A percentile compares a stretch with the other conserved stretches of the same genome.
phyloP scores from a whole-genome alignment of 305 asterid genomes.

The Coffea humblotiana region DNA sequence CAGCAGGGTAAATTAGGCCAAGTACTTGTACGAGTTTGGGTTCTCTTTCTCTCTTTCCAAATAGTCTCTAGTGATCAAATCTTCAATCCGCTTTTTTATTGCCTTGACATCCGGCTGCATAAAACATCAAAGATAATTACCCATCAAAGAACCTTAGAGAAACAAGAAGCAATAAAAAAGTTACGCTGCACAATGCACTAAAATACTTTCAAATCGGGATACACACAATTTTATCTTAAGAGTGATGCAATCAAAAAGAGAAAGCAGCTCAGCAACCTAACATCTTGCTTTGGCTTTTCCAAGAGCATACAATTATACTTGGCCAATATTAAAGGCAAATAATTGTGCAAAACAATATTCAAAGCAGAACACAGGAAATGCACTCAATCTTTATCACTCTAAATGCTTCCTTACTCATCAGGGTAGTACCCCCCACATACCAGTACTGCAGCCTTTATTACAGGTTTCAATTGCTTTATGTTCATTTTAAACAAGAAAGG shows the following conservation, averaged over 20 bases:
- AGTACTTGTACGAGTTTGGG: constrained; percentile 83
- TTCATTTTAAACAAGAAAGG: background rate
- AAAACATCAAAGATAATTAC: background rate
- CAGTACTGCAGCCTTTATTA: background rate
- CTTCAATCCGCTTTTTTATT: constrained; percentile 96
- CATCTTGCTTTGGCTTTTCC: background rate
- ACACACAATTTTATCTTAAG: too few relatives aligned
- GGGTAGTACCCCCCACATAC: background rate
- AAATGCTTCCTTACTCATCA: too few relatives aligned
- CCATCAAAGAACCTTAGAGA: background rate
- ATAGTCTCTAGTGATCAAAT: constrained; percentile 87
- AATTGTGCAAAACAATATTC: background rate
- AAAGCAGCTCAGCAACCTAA: background rate
- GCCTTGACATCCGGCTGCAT: constrained; percentile 90
- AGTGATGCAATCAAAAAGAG: background rate
- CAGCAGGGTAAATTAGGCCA: constrained; percentile 52
- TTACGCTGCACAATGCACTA: background rate
- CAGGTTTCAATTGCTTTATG: background rate
- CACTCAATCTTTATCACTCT: too few relatives aligned
- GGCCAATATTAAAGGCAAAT: background rate
- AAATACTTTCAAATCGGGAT: too few relatives aligned
- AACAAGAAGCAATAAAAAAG: background rate
- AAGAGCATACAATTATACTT: background rate
- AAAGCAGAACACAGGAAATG: background rate
- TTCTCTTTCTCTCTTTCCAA: constrained; percentile 89